Percentiles rank a stretch among this genome's conserved stretches.
Evolutionary conservation across 768 basidiomycete species (phyloP).

Genomic region (Lenzites betulinus): DNA sequence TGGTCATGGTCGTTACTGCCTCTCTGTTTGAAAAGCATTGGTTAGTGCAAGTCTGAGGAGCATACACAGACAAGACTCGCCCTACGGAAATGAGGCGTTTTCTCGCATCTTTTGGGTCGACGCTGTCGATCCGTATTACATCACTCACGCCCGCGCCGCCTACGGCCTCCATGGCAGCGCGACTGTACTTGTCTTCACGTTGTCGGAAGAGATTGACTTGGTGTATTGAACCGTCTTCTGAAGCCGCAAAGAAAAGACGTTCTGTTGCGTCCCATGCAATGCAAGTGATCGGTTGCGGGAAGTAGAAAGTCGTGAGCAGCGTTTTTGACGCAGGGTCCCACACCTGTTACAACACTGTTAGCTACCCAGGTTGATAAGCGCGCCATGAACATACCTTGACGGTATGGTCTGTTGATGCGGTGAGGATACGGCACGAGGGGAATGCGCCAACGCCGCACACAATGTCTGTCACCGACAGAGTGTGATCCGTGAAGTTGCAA

Average conservation of each 20-base stretch:
- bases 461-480: conserved; percentile 84
- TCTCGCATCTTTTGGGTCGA: conserved; percentile 45
- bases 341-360: conserved; percentile 46
- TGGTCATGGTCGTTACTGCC: conserved; percentile 67
- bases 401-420: conserved; percentile 85
- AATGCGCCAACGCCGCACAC: conserved; percentile 78
- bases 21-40: conserved; percentile 47
- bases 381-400: conserved; percentile 65
- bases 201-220: conserved; percentile 79
- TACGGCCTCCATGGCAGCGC: conserved; percentile 60
- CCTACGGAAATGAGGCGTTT: conserved; percentile 71
- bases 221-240: conserved; percentile 71
- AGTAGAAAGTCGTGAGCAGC: conserved; percentile 85
- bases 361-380: neutral
- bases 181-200: conserved; percentile 54
- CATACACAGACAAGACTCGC: conserved; percentile 42
- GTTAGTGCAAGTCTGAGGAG: neutral
- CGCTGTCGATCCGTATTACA: conserved; percentile 66
- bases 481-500: conserved; percentile 86
- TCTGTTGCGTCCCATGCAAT: conserved; percentile 84
- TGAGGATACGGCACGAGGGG: conserved; percentile 74
- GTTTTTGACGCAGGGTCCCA: conserved; percentile 79
- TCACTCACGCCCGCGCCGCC: conserved; percentile 75
- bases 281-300: conserved; percentile 72
- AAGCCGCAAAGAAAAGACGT: conserved; percentile 86